These are phyloP conservation scores for Dioscorea cayenensis DNA, from an alignment of 116 monocot genomes.

Conservation along the genomic window DNA sequence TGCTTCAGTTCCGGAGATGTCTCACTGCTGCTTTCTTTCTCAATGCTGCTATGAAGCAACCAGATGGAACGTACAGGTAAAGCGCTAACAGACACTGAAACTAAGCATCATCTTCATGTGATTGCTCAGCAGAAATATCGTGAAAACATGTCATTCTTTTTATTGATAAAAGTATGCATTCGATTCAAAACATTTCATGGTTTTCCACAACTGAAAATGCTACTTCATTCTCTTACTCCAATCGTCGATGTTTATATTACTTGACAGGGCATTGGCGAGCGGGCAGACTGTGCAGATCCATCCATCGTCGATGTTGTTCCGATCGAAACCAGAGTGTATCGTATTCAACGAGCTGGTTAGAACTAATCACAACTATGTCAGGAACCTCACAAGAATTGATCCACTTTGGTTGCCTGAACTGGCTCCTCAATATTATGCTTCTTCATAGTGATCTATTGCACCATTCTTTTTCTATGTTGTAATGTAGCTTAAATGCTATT, in stretches of 20 bases:
- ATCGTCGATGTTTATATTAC: not conserved
- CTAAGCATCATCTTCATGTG: too few relatives aligned
- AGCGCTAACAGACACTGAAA: too few relatives aligned
- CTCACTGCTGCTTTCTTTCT: conserved; percentile 85
- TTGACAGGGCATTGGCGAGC: conserved; percentile 57
- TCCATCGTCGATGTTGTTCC: conserved; percentile 77
- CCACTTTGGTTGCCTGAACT: conserved; percentile 81
- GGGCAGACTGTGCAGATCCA: conserved; percentile 81
- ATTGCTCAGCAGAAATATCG: too few relatives aligned
- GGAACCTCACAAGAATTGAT: conserved; percentile 67
- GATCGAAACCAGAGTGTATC: conserved; percentile 68
- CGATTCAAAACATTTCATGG: too few relatives aligned
- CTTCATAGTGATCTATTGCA: not conserved
- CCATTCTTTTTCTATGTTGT: not conserved
- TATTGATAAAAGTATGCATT: too few relatives aligned
- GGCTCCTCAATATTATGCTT: conserved; percentile 70
- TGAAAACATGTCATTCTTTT: too few relatives aligned
- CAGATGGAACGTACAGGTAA: conserved; percentile 91
- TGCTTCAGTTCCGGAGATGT: conserved; percentile 83
- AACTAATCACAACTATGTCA: conserved; percentile 74
- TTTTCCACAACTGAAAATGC: too few relatives aligned
- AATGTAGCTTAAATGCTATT: too few relatives aligned
- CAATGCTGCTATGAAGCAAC: conserved; percentile 74
- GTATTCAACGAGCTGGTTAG: conserved; percentile 79
- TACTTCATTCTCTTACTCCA: not conserved